Evolutionary conservation across 2,329 filamentous ascomycete species (phyloP).

Genomic region (Drechslerella coelobrocha): DNA sequence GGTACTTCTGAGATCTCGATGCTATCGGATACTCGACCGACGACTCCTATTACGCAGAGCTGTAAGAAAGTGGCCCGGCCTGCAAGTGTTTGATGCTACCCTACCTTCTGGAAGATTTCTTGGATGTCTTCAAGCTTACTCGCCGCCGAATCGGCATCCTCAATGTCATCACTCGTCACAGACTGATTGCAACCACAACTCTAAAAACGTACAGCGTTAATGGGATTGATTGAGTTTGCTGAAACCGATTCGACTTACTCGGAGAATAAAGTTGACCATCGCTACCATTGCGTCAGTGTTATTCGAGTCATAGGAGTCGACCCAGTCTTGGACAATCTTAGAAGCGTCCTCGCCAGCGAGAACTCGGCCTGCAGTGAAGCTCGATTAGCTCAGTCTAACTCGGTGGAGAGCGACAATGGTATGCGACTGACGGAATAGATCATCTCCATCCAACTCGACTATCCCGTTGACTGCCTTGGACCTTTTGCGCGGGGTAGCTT

Average conservation of each 20-base stretch:
- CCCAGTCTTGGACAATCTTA: slow-evolving; percentile 46
- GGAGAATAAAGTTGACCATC: slow-evolving; percentile 71
- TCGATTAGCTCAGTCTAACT: slow-evolving; percentile 7
- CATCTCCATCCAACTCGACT: slow-evolving; percentile 43
- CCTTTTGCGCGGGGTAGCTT: slow-evolving; percentile 48
- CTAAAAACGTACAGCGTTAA: slow-evolving; percentile 34
- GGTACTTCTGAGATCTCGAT: slow-evolving; percentile 76
- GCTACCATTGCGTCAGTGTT: slow-evolving; percentile 66
- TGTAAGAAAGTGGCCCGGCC: not conserved
- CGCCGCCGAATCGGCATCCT: slow-evolving; percentile 85
- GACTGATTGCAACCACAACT: slow-evolving; percentile 81
- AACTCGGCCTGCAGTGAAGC: slow-evolving; percentile 27
- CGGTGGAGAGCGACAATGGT: not conserved
- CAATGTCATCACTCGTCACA: slow-evolving; percentile 81
- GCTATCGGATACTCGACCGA: slow-evolving; percentile 92
- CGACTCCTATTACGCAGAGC: slow-evolving; percentile 64
- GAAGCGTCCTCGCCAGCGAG: slow-evolving; percentile 50
- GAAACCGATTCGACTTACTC: slow-evolving; percentile 55
- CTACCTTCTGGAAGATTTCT: slow-evolving; percentile 79
- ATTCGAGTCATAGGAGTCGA: slow-evolving; percentile 62
- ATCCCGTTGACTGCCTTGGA: slow-evolving; percentile 32
- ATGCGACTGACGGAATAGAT: slow-evolving; percentile 37
- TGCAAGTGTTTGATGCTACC: slow-evolving; percentile 52
- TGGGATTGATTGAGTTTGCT: not conserved
- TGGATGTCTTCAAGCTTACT: slow-evolving; percentile 83